Evolutionary conservation across 805 yeast species (phyloP).

Genomic region (Barnettozyma salicaria): DNA sequence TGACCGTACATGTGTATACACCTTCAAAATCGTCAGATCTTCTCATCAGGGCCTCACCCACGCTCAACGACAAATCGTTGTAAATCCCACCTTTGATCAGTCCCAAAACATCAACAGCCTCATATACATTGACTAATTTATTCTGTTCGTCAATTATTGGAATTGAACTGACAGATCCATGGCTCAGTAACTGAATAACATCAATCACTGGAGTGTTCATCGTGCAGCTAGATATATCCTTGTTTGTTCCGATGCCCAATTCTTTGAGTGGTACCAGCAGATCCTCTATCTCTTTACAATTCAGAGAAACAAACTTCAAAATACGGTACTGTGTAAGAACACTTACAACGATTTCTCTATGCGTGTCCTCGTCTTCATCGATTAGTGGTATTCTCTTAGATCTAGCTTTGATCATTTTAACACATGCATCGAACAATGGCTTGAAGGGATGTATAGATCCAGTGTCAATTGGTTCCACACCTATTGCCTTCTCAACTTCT

Average conservation of each 20-base stretch:
- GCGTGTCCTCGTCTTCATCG: conserved; percentile 88
- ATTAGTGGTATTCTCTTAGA: conserved; percentile 93
- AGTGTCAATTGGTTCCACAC: conserved; percentile 81
- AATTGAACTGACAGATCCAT: conserved; percentile 79
- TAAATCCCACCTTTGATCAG: conserved; percentile 92
- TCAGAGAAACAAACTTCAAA: conserved; percentile 88
- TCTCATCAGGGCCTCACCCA: conserved; percentile 93
- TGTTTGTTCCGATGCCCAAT: conserved; percentile 55
- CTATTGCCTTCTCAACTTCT: conserved; percentile 82
- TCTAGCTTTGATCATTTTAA: conserved; percentile 78
- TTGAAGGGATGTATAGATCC: conserved; percentile 86
- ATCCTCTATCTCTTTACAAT: conserved; percentile 90
- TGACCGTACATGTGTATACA: conserved; percentile 87
- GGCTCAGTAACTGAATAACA: conserved; percentile 76
- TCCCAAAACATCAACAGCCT: conserved; percentile 90
- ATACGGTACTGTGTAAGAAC: conserved; percentile 96
- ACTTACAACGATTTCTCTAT: conserved; percentile 88
- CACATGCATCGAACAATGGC: conserved; percentile 87
- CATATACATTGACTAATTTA: conserved; percentile 81
- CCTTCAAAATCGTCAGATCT: conserved; percentile 96
- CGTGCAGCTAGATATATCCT: conserved; percentile 64
- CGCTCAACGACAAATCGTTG: conserved; percentile 81
- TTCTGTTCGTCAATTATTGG: conserved; percentile 81
- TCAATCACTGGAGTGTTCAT: conserved; percentile 92
- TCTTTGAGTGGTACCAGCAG: conserved; percentile 69